Evolutionary conservation across 2,329 filamentous ascomycete genomes (phyloP), one percentile per base, ranked within the genome.

Genomic region (Corinectria fuckeliana): DNA sequence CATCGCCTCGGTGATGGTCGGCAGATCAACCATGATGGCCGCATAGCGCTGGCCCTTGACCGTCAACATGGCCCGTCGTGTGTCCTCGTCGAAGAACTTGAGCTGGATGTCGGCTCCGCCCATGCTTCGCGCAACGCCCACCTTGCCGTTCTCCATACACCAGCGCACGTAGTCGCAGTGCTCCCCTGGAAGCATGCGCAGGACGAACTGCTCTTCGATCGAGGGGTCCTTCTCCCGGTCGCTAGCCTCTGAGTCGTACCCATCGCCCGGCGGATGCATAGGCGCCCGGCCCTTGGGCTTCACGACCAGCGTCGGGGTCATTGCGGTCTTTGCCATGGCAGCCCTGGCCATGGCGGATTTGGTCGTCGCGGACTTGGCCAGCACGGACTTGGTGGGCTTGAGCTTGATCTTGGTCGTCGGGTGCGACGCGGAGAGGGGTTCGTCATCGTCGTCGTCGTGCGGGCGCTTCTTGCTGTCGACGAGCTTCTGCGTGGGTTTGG

Each of bases 211-310:
- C 71, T 94, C 91, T 75, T 98, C 94, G 61, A 96, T 91, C 1
- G 90, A 85, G 0, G 95, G 95, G 71, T 99, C 95, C 9, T 81
- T 77, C 75, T 99, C 95, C 13, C 89, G 87, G 72, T 98, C 95
- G 55, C 93, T 95, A 11, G 93, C 92, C 76, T 98, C 95, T 3
- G 93, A 97, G 74, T 99, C 95, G 76, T 98, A 99, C 7, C 94
- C 95, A 56, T 96, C 92, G 50, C 95, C 95, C 1, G 87, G 85
- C 5, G 88, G 88, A 63, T 91, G 85, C 28, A 85, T 80, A 6
- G 91, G 89, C 1, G 86, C 82, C 63, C 87, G 85, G n/a, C 89
- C 89, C 67, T 88, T 87, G 48, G 86, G 81, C 69, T 88, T 89
- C 57, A 91, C 73, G 44, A 79, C 76, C 18, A 80, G 61, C 48